phyloP scores from a whole-genome alignment of 225 moss, liverwort and hornwort genomes.

The Pseudoscleropodium purum region DNA sequence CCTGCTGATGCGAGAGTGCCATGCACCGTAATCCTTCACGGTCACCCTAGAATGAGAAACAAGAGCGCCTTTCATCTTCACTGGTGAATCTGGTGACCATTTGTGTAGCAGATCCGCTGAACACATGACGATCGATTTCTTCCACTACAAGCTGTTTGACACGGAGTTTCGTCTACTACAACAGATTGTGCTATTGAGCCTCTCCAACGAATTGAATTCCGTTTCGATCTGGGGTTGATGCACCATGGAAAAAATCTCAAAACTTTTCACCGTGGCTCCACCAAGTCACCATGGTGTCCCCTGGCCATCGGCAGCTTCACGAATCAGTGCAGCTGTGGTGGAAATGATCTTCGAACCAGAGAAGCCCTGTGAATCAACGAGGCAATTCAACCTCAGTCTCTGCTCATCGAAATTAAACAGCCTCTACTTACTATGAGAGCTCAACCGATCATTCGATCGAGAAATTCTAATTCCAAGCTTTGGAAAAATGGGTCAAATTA shows the following conservation, averaged over 20 bases:
- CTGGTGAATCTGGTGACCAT: not conserved
- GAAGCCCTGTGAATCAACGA: not conserved
- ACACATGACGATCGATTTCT: not conserved
- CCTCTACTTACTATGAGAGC: not conserved
- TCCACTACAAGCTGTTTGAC: not conserved
- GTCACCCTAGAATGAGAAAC: not conserved
- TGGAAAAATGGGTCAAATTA: not conserved
- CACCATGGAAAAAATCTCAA: not conserved
- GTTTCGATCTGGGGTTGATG: not conserved
- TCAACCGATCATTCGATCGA: not conserved
- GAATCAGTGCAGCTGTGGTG: not conserved
- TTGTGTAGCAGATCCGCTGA: not conserved
- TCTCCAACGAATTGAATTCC: not conserved
- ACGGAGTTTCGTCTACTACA: not conserved
- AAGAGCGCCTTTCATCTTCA: not conserved
- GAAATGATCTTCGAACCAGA: not conserved
- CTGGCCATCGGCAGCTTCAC: not conserved
- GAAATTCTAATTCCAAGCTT: not conserved
- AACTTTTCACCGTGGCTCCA: not conserved
- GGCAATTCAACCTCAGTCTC: not conserved
- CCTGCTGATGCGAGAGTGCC: conserved; percentile 3
- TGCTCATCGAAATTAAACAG: not conserved
- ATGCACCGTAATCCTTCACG: conserved; percentile 1
- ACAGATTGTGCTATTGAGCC: not conserved
- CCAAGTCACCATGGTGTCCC: not conserved